A percentile compares a stretch with the other conserved stretches of the same genome.
Conservation (phyloP, 2,329 filamentous ascomycete genomes). For the Aspergillus terreus region DNA sequence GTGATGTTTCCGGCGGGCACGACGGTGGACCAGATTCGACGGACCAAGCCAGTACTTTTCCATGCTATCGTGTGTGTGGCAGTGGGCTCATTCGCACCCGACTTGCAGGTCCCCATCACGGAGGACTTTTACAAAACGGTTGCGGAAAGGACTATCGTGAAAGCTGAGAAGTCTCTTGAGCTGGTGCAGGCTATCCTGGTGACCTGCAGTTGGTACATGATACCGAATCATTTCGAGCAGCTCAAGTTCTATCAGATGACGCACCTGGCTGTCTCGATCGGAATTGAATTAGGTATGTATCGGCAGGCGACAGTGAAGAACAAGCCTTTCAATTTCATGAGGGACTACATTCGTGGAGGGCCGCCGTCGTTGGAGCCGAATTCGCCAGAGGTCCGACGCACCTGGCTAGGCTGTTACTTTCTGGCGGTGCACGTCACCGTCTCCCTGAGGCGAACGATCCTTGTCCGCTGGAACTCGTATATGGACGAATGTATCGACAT, state of each 20-base stretch:
- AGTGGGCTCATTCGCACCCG: slow-evolving; percentile 50
- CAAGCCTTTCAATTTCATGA: slow-evolving; percentile 31
- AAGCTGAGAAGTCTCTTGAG: slow-evolving; percentile 77
- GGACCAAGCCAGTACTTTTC: slow-evolving; percentile 58
- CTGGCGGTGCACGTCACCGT: slow-evolving; percentile 56
- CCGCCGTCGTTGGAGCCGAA: slow-evolving; percentile 43
- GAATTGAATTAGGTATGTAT: slow-evolving; percentile 76
- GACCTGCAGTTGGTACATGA: slow-evolving; percentile 78
- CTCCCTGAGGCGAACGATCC: slow-evolving; percentile 55
- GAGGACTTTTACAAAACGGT: slow-evolving; percentile 69
- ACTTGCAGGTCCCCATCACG: slow-evolving; percentile 59
- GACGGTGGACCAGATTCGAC: slow-evolving; percentile 52
- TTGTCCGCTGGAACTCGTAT: slow-evolving; percentile 60
- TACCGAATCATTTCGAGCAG: slow-evolving; percentile 77
- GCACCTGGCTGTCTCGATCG: slow-evolving; percentile 76
- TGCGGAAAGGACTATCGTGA: slow-evolving; percentile 69
- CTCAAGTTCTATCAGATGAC: slow-evolving; percentile 87
- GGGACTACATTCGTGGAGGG: slow-evolving; percentile 39
- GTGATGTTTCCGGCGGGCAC: slow-evolving; percentile 56
- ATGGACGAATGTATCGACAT: slow-evolving; percentile 61
- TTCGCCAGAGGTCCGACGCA: slow-evolving; percentile 54
- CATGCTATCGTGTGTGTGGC: slow-evolving; percentile 55
- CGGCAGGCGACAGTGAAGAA: slow-evolving; percentile 44
- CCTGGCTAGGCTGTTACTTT: slow-evolving; percentile 61
- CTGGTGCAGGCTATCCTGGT: slow-evolving; percentile 75